Percentiles rank a stretch among this genome's conserved stretches.
Conservation (phyloP, 208 protist species). For the Trypanosoma vivax region DNA sequence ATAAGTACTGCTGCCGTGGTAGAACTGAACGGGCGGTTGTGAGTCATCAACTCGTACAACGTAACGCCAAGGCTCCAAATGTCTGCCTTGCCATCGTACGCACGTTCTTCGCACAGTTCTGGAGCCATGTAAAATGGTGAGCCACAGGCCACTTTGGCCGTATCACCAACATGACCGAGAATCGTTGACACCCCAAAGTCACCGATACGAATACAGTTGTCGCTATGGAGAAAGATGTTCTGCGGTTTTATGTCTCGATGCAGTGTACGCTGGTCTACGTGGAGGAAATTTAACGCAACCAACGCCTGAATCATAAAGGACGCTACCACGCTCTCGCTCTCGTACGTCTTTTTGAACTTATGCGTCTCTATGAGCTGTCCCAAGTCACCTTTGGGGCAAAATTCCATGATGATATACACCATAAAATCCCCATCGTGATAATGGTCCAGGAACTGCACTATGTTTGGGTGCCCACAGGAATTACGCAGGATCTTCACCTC, state of each 20-base stretch:
- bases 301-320: conserved; percentile 47
- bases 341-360: conserved; percentile 3
- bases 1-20: conserved; percentile 22
- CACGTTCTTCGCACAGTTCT: conserved; percentile 83
- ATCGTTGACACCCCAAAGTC: conserved; percentile 81
- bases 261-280: conserved; percentile 36
- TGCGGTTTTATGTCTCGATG: conserved; percentile 53
- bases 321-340: conserved; percentile 42
- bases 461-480: conserved; percentile 46
- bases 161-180: conserved; percentile 31
- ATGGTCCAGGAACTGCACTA: conserved; percentile 61
- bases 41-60: conserved; percentile 88
- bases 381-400: conserved; percentile 67
- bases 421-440: conserved; percentile 41
- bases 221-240: conserved; percentile 62
- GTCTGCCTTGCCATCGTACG: conserved; percentile 91
- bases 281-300: conserved; percentile 24
- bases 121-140: conserved; percentile 90
- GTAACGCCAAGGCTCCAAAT: conserved; percentile 94
- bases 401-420: conserved; percentile 81
- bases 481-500: conserved; percentile 49
- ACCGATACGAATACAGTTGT: conserved; percentile 56
- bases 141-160: conserved; percentile 66
- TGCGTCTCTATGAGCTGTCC: conserved; percentile 28
- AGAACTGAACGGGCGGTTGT: conserved; percentile 50